Evolutionary conservation across 139 green algal genomes (phyloP).

Genomic region (Chlorella sorokiniana): DNA sequence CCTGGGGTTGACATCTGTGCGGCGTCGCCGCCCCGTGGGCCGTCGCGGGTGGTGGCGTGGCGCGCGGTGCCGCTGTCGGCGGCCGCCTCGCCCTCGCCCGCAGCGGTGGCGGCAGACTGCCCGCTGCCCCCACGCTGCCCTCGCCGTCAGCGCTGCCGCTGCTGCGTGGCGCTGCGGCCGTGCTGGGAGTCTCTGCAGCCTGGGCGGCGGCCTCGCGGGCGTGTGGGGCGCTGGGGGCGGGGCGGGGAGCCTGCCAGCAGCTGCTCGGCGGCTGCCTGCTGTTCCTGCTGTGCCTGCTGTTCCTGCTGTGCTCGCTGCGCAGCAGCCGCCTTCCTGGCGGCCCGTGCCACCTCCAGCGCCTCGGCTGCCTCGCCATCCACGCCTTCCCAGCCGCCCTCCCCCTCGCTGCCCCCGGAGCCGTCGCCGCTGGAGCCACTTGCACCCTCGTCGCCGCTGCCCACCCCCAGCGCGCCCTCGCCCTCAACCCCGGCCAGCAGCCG

Average conservation of each 20-base stretch:
- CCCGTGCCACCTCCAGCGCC: conserved; percentile 8
- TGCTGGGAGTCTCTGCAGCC: no score
- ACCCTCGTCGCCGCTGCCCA: background rate
- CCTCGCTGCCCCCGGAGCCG: background rate
- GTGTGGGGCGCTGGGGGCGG: background rate
- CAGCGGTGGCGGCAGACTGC: no score
- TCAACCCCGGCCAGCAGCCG: background rate
- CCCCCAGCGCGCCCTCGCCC: background rate
- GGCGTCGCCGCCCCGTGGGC: no score
- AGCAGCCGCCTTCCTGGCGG: background rate
- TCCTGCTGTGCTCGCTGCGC: background rate
- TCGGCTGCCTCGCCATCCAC: background rate
- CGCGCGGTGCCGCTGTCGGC: no score
- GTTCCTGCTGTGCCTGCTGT: background rate
- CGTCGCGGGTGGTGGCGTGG: no score
- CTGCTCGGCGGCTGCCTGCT: background rate
- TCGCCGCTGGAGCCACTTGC: background rate
- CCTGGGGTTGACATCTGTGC: no score
- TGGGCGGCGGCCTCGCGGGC: no score
- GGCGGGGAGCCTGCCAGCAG: background rate
- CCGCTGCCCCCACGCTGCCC: no score
- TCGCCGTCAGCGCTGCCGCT: no score
- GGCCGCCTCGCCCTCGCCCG: no score
- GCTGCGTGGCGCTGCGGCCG: background rate
- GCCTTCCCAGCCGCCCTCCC: background rate